Conservation (phyloP, 805 yeast genomes). For the Sugiyamaella boreocaroliniensis region DNA sequence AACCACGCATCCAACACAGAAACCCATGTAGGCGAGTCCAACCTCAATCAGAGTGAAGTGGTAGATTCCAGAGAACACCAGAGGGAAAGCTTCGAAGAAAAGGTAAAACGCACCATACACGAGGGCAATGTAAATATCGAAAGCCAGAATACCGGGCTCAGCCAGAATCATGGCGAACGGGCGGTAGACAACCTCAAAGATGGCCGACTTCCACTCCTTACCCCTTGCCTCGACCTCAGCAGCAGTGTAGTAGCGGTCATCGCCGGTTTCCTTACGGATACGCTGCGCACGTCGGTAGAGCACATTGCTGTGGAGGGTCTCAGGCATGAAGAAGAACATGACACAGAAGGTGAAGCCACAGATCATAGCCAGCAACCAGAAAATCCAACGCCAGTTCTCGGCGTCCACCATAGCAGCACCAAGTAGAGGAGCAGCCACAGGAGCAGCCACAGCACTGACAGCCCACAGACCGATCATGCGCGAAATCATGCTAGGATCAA, state of each 20-base stretch:
- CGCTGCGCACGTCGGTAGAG: conserved; percentile 43
- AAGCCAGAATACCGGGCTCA: conserved; percentile 55
- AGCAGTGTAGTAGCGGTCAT: conserved; percentile 36
- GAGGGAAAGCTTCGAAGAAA: conserved; percentile 58
- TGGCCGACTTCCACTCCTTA: conserved; percentile 1
- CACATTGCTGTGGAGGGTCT: conserved; percentile 42
- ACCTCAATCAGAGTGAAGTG: conserved; percentile 42
- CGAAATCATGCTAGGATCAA: conserved; percentile 36
- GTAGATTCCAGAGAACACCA: conserved; percentile 42
- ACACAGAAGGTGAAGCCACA: conserved; percentile 35
- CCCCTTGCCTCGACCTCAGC: conserved; percentile 27
- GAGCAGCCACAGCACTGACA: conserved; percentile 48
- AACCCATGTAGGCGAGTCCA: conserved; percentile 45
- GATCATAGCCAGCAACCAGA: conserved; percentile 43
- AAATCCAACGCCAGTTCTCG: conserved; percentile 48
- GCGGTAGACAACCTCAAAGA: conserved; percentile 19
- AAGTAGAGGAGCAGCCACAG: conserved; percentile 49
- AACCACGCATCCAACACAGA: conserved; percentile 40
- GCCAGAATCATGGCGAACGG: conserved; percentile 42
- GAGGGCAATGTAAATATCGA: conserved; percentile 46
- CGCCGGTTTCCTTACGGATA: conserved; percentile 44
- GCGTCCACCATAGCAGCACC: conserved; percentile 46
- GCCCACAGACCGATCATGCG: conserved; percentile 48
- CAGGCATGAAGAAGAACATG: conserved; percentile 41
- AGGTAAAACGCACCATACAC: conserved; percentile 48